phyloP scores from a whole-genome alignment of 1,284 basidiomycete species.

The Rhodotorula sp. region DNA sequence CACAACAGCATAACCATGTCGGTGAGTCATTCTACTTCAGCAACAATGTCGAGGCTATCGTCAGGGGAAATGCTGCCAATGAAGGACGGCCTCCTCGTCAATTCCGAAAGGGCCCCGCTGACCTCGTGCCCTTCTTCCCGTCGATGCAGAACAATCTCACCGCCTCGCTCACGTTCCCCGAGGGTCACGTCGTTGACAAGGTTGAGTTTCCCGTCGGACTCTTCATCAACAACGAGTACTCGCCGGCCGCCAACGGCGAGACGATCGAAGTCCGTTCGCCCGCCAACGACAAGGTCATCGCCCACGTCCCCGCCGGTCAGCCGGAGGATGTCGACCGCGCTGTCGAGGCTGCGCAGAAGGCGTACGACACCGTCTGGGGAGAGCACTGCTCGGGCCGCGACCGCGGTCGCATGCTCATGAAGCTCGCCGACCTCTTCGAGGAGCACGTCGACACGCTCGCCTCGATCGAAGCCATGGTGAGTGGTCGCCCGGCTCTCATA shows the following conservation, averaged over 20 bases:
- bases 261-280: constrained; percentile 80
- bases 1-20: not conserved
- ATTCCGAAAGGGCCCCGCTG: no score
- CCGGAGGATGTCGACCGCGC: constrained; percentile 43
- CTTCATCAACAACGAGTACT: constrained; percentile 79
- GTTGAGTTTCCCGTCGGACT: constrained; percentile 62
- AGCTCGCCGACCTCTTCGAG: constrained; percentile 74
- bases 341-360: constrained; percentile 72
- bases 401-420: constrained; percentile 66
- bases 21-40: not conserved
- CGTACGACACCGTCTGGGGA: constrained; percentile 74
- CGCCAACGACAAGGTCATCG: constrained; percentile 69
- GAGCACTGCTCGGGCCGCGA: constrained; percentile 65
- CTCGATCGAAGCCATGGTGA: constrained; percentile 63
- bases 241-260: constrained; percentile 63
- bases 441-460: constrained; percentile 68
- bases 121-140: not conserved
- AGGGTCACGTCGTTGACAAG: constrained; percentile 39
- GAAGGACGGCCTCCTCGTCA: no score
- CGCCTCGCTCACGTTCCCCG: constrained; percentile 48
- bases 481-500: no score
- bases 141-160: constrained; percentile 21
- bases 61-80: no score
- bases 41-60: no score
- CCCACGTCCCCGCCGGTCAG: constrained; percentile 65